These are phyloP conservation scores for Adansonia rubrostipa DNA, from an alignment of 441 rosid genomes.

Conservation along the genomic window DNA sequence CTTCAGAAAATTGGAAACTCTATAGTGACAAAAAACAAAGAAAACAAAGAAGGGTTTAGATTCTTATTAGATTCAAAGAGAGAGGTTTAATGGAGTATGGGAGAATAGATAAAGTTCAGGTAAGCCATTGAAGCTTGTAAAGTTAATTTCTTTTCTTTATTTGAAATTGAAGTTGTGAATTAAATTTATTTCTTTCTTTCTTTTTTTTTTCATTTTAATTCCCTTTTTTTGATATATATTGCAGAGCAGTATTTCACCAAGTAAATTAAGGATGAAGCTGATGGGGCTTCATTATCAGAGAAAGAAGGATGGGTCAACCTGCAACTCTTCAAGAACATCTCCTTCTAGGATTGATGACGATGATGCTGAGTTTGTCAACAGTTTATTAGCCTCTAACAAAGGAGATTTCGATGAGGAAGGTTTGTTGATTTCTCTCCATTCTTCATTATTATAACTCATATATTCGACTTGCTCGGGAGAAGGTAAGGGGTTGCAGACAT, in stretches of 20 bases:
- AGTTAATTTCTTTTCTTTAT: too few species aligned
- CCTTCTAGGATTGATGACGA: conserved; percentile 65
- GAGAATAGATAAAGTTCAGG: conserved; percentile 90
- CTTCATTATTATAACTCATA: neutral
- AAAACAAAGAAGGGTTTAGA: neutral
- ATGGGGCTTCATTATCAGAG: conserved; percentile 60
- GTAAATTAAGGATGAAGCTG: conserved; percentile 90
- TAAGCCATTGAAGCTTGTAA: conserved; percentile 22
- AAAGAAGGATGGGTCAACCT: conserved; percentile 71
- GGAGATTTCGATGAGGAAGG: conserved; percentile 61
- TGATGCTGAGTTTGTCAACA: conserved; percentile 71
- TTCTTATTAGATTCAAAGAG: conserved; percentile 13
- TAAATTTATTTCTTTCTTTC: too few species aligned
- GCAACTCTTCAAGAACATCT: conserved; percentile 86
- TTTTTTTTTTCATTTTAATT: conserved; percentile 20
- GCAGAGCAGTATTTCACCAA: conserved; percentile 88
- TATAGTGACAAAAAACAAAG: neutral
- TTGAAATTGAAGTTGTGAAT: too few species aligned
- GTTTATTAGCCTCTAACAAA: conserved; percentile 58
- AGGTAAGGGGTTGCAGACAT: too few species aligned
- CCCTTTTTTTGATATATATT: conserved; percentile 2
- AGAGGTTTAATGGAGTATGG: conserved; percentile 83
- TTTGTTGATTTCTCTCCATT: conserved; percentile 27
- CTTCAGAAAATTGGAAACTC: neutral
- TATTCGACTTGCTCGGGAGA: too few species aligned